Percentiles rank a stretch among this genome's conserved stretches.
phyloP scores from a whole-genome alignment of 352 stramenopile genomes.

The Peronospora tabacina region DNA sequence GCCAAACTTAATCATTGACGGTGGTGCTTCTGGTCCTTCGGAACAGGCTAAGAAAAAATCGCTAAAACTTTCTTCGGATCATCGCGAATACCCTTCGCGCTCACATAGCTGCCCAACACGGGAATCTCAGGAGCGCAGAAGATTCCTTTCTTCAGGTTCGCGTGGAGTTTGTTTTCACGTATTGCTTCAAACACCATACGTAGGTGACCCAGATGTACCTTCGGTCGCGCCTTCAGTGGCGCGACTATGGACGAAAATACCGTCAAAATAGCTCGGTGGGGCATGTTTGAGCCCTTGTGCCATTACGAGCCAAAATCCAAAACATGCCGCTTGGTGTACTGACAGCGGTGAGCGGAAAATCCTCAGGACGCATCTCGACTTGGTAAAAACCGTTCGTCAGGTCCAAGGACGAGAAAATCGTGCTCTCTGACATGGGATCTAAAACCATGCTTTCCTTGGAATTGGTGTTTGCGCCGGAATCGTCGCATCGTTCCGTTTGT shows the following conservation, averaged over 20 bases:
- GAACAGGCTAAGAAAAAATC: too few relatives aligned
- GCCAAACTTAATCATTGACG: too few relatives aligned
- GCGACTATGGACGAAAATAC: constrained; percentile 4
- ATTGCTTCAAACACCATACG: background rate
- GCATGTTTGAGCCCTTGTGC: background rate
- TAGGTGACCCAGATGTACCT: background rate
- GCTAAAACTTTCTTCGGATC: background rate
- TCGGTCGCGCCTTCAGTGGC: too few relatives aligned
- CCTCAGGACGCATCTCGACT: background rate
- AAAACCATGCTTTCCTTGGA: background rate
- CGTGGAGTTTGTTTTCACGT: background rate
- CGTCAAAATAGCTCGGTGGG: constrained; percentile 6
- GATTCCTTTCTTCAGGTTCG: background rate
- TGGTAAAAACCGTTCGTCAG: background rate
- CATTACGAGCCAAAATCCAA: background rate
- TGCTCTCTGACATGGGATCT: background rate
- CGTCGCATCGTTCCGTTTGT: too few relatives aligned
- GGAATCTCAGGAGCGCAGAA: background rate
- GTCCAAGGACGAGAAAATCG: background rate
- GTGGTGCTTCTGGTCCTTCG: too few relatives aligned
- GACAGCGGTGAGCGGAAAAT: background rate
- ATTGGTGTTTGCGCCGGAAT: too few relatives aligned
- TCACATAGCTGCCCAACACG: background rate
- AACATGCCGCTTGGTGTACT: background rate
- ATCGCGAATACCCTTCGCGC: background rate